phyloP scores from a whole-genome alignment of 2,329 filamentous ascomycete species.

The Pseudogymnoascus pannorum region DNA sequence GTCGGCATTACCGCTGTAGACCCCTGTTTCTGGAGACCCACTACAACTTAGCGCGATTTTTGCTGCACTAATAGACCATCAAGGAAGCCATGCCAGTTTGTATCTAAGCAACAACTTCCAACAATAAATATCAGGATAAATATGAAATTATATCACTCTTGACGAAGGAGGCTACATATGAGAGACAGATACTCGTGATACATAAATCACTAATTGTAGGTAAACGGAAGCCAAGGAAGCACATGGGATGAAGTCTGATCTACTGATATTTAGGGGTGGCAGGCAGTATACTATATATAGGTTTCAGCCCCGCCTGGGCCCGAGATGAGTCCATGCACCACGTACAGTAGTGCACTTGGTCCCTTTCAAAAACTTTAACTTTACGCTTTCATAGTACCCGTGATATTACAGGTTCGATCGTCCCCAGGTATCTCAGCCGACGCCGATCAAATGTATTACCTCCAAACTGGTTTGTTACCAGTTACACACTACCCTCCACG shows the following conservation, averaged over 20 bases:
- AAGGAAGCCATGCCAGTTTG: background rate
- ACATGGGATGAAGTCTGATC: background rate
- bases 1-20: background rate
- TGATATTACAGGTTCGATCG: background rate
- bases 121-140: background rate
- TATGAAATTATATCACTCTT: background rate
- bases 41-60: no score
- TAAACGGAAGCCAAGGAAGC: no score
- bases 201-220: background rate
- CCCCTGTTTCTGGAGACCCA: slow-evolving; percentile 21
- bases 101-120: background rate
- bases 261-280: background rate
- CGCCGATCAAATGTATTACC: background rate
- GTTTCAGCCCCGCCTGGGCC: background rate
- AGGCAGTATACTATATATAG: background rate
- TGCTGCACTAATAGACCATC: background rate
- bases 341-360: background rate
- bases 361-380: background rate
- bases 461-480: background rate
- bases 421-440: background rate
- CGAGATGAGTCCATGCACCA: background rate
- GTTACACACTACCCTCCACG: background rate
- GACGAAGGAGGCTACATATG: background rate
- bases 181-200: background rate
- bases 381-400: background rate